These are phyloP conservation scores for Carex pumila DNA, from an alignment of 176 grass and related monocot species.

Conservation along the genomic window DNA sequence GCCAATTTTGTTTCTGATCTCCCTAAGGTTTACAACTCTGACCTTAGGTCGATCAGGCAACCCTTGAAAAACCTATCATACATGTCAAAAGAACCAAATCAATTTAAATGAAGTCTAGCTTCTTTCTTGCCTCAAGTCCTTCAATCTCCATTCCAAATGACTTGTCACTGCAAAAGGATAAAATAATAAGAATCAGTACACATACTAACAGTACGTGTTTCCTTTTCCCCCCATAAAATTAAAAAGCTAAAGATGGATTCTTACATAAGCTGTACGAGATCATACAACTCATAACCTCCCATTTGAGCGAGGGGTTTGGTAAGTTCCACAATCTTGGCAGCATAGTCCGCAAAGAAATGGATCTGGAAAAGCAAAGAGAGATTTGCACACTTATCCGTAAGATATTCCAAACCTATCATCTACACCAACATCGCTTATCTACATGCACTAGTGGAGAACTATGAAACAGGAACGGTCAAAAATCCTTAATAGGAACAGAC, in stretches of 20 bases:
- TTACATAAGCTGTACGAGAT: conserved; percentile 88
- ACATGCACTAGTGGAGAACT: too few species aligned
- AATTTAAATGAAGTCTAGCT: background rate
- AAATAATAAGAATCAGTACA: background rate
- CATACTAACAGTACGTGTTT: background rate
- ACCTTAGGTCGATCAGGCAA: conserved; percentile 80
- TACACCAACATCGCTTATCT: too few species aligned
- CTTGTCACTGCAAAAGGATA: conserved; percentile 56
- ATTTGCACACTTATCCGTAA: too few species aligned
- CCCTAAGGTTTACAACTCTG: conserved; percentile 72
- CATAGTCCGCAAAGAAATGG: conserved; percentile 77
- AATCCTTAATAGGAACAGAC: too few species aligned
- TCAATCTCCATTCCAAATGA: conserved; percentile 86
- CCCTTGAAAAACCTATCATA: conserved; percentile 78
- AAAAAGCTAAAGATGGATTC: background rate
- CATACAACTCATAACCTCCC: conserved; percentile 85
- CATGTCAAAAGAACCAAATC: background rate
- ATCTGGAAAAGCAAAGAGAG: conserved; percentile 34
- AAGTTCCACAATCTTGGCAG: conserved; percentile 76
- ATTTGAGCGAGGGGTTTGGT: conserved; percentile 66
- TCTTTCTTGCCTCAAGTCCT: conserved; percentile 63
- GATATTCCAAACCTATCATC: too few species aligned
- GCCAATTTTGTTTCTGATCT: conserved; percentile 88
- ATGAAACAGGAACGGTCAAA: too few species aligned
- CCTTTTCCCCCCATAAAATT: background rate